Conservation (phyloP, 208 protist genomes). For the Trypanosoma vivax region DNA sequence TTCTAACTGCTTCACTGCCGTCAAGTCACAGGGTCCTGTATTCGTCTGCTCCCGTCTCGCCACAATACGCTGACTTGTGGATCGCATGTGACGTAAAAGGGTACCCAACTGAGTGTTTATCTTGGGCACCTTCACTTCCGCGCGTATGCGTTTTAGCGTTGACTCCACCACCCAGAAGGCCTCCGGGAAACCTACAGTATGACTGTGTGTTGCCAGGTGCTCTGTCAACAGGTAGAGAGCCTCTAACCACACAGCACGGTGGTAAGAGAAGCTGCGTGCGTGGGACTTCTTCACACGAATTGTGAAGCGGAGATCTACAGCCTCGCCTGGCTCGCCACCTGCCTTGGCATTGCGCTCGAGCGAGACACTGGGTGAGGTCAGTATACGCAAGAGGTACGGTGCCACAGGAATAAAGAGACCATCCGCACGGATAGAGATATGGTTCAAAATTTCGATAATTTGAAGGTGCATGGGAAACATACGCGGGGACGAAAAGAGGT, state of each 20-base stretch:
- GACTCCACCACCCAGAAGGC: slow-evolving; percentile 81
- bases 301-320: slow-evolving; percentile 78
- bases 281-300: slow-evolving; percentile 89
- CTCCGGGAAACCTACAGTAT: slow-evolving; percentile 92
- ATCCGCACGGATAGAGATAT: slow-evolving; percentile 78
- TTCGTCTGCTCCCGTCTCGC: slow-evolving; percentile 62
- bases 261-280: slow-evolving; percentile 63
- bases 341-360: slow-evolving; percentile 30
- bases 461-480: slow-evolving; percentile 95
- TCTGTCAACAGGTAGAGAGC: slow-evolving; percentile 85
- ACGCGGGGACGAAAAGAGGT: slow-evolving; percentile 88
- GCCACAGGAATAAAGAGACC: slow-evolving; percentile 90
- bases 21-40: slow-evolving; percentile 78
- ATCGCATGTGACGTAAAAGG: slow-evolving; percentile 73
- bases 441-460: slow-evolving; percentile 89
- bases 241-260: slow-evolving; percentile 67
- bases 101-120: slow-evolving; percentile 66
- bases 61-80: slow-evolving; percentile 53
- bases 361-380: slow-evolving; percentile 80
- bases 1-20: slow-evolving; percentile 74
- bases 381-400: slow-evolving; percentile 89
- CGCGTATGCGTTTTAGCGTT: slow-evolving; percentile 78
- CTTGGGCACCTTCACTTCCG: slow-evolving; percentile 80
- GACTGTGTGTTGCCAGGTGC: slow-evolving; percentile 76
- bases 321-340: slow-evolving; percentile 24